These are phyloP conservation scores for Russula sp. DNA, from an alignment of 768 basidiomycete genomes.

Conservation along the genomic window DNA sequence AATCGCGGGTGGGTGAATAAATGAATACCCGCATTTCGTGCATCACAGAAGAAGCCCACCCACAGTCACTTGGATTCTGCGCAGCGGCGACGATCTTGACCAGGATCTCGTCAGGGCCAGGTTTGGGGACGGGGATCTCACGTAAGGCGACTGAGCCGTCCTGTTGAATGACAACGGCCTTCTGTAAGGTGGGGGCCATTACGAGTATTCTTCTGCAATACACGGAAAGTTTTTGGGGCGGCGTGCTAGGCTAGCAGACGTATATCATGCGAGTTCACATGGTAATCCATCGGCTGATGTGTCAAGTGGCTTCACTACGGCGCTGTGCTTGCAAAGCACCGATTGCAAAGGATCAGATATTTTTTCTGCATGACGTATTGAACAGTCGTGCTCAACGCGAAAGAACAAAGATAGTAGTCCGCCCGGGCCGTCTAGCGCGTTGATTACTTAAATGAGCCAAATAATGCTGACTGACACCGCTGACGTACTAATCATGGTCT, in stretches of 20 bases:
- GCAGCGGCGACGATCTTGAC: conserved; percentile 32
- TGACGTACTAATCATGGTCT: too few relatives aligned
- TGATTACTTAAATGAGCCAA: too few relatives aligned
- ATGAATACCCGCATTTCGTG: too few relatives aligned
- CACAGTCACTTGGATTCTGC: conserved; percentile 28
- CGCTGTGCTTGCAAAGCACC: not conserved
- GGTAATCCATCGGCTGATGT: not conserved
- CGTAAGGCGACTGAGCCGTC: conserved; percentile 12
- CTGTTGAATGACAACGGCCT: not conserved
- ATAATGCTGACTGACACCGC: too few relatives aligned
- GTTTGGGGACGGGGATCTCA: conserved; percentile 14
- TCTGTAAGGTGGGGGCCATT: conserved; percentile 14
- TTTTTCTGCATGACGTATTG: too few relatives aligned
- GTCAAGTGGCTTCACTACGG: not conserved
- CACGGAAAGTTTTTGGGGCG: not conserved
- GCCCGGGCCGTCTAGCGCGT: too few relatives aligned
- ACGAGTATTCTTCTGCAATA: not conserved
- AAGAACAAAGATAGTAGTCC: too few relatives aligned
- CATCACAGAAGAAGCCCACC: conserved; percentile 16
- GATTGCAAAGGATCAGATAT: not conserved
- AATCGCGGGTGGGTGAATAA: not conserved
- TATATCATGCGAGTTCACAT: not conserved
- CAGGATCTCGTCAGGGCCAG: conserved; percentile 15
- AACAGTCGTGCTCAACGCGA: too few relatives aligned
- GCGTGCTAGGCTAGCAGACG: too few relatives aligned